These are phyloP conservation scores for Ceratocystis lukuohia DNA, from an alignment of 2,329 filamentous ascomycete genomes.

Conservation along the genomic window DNA sequence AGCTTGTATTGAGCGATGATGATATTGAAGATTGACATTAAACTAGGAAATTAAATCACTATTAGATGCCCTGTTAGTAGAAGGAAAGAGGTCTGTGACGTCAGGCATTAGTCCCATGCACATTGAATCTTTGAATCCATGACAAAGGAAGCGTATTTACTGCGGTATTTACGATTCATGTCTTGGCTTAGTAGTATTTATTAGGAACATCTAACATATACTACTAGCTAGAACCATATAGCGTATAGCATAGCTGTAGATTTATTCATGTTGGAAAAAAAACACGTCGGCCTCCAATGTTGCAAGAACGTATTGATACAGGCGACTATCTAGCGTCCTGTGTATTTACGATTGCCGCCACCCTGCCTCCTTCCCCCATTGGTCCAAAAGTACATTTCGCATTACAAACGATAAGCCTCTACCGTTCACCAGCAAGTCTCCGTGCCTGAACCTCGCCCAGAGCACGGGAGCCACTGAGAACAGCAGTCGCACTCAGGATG, in stretches of 20 bases:
- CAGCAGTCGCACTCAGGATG: conserved; percentile 55
- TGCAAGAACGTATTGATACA: conserved; percentile 9
- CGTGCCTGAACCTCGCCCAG: conserved; percentile 85
- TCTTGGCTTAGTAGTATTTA: not conserved
- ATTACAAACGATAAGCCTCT: conserved; percentile 16
- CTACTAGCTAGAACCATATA: not conserved
- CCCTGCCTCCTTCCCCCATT: not conserved
- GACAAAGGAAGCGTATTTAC: not conserved
- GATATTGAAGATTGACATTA: conserved; percentile 58
- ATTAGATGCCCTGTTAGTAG: too few species aligned
- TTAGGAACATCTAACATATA: not conserved
- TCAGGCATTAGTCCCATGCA: not conserved
- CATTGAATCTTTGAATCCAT: not conserved
- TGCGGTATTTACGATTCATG: not conserved
- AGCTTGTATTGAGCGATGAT: conserved; percentile 64
- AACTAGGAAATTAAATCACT: not conserved
- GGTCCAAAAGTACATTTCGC: not conserved
- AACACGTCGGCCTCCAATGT: not conserved
- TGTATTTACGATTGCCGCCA: not conserved
- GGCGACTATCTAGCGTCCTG: not conserved
- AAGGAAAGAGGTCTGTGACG: not conserved
- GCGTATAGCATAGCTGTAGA: not conserved
- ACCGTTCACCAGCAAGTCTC: conserved; percentile 60
- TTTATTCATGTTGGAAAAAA: not conserved
- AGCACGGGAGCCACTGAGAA: conserved; percentile 79